A percentile compares a stretch with the other conserved stretches of the same genome.
These are phyloP conservation scores for Penicillium freii DNA, from an alignment of 2,329 filamentous ascomycete species.

Conservation along the genomic window DNA sequence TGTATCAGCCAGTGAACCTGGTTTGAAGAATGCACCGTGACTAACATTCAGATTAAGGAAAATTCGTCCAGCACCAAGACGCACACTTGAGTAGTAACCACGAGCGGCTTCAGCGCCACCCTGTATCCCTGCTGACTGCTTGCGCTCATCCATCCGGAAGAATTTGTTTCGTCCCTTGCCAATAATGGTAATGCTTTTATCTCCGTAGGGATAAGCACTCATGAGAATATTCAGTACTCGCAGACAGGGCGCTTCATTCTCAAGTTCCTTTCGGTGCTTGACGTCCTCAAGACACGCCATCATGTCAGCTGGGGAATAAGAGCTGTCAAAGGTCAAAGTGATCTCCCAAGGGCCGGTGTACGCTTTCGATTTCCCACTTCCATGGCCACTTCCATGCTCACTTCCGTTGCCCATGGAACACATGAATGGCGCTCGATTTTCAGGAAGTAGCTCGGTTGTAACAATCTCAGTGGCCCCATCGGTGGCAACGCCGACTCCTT, in stretches of 20 bases:
- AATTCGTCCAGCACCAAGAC: conserved; percentile 11
- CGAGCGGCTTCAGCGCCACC: conserved; percentile 19
- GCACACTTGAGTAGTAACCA: conserved; percentile 22
- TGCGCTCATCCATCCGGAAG: conserved; percentile 16
- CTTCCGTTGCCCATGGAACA: not conserved
- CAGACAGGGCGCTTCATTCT: conserved; percentile 3
- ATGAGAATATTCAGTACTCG: conserved; percentile 22
- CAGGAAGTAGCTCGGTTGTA: not conserved
- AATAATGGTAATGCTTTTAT: conserved; percentile 7
- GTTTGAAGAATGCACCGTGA: conserved; percentile 18
- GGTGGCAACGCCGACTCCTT: conserved; percentile 3
- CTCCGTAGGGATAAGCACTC: conserved; percentile 7
- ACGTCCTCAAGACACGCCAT: not conserved
- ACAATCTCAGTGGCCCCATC: conserved; percentile 17
- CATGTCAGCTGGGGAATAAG: not conserved
- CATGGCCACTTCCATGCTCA: not conserved
- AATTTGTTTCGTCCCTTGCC: conserved; percentile 20
- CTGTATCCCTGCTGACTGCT: conserved; percentile 4
- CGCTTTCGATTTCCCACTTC: not conserved
- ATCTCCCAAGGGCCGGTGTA: not conserved
- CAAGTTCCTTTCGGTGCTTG: not conserved
- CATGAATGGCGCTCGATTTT: not conserved
- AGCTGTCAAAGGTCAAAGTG: not conserved
- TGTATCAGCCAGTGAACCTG: not conserved
- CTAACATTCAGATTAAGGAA: conserved; percentile 24